Base-by-base conservation (phyloP, 1,284 basidiomycete species). In the Blastosporella zonata region DNA sequence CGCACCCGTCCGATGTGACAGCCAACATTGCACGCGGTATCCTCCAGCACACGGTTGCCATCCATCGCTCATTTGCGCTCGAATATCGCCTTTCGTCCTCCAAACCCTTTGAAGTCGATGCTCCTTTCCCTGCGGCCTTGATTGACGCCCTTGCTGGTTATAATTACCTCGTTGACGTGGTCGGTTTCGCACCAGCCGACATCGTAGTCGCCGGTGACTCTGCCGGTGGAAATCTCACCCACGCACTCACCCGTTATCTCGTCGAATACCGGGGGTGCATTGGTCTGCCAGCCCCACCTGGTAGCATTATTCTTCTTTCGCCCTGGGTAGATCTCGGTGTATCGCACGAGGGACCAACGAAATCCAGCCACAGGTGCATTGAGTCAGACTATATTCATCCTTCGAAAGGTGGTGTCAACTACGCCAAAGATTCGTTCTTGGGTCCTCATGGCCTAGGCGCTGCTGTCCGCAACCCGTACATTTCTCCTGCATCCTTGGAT, bases 191-290 rank as follows among this genome's bases (percentile, higher is more conserved):
- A 1, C 74, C 80, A 6, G 63, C 70, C 7, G 73, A 86, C 58
- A 82, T 90, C 55, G 69, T 85, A 40, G 46, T 92, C 15, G 73
- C 71, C 12, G 87, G 87, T 0, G 87, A 90, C 60, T 84, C 81
- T 10, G 86, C 87, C 0, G 89, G 88, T 2, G 87, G 77, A 1
- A 87, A 88, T 60, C 72, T 90, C 17, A 81, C 79, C 0, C 69
- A 83, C 21, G 82, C 84, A 0, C 66, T 82, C 12, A 69, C 67
- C 3, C 73, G 77, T 12, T 81, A 81, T 55, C 71, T 81, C 12
- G 64, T 73, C 35, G 72, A 77, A 50, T 59, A 76, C 56, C 59
- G 61, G 23, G 59, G 58, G 17, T 60, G 68, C 27, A 57, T 61
- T 44, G 53, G 56, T 2, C 56, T 77, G 8, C 72, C 74, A 17